phyloP scores from a whole-genome alignment of 768 basidiomycete species.

The Polyporus arcularius region DNA sequence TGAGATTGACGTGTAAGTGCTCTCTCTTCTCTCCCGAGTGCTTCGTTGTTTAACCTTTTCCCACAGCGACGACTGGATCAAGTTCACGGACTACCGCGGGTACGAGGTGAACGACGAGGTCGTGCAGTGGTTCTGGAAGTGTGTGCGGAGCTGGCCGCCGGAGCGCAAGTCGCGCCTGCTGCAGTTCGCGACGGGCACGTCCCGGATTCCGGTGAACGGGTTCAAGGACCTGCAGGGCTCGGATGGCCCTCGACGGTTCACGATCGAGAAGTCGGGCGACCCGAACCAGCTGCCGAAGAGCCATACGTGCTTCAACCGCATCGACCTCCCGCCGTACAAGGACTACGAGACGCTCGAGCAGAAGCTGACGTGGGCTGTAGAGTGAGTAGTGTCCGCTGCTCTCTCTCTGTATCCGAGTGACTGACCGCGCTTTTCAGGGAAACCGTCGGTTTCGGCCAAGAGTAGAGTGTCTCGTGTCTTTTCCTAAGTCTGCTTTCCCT shows the following conservation, averaged over 20 bases:
- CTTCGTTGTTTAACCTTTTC: background rate
- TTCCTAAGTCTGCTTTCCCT: background rate
- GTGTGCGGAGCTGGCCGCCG: conserved; percentile 95
- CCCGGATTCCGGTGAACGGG: conserved; percentile 96
- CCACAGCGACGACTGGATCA: conserved; percentile 92
- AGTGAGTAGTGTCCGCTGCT: conserved; percentile 55
- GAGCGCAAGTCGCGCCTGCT: conserved; percentile 96
- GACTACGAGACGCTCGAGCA: conserved; percentile 93
- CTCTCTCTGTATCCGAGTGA: background rate
- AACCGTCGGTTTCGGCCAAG: conserved; percentile 93
- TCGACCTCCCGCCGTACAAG: conserved; percentile 97
- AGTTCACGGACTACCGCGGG: conserved; percentile 98
- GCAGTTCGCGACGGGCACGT: conserved; percentile 97
- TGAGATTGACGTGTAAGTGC: conserved; percentile 96
- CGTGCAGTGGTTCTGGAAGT: conserved; percentile 99
- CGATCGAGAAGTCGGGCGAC: conserved; percentile 98
- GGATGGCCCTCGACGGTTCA: conserved; percentile 95
- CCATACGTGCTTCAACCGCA: conserved; percentile 94
- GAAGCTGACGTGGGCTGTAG: conserved; percentile 91
- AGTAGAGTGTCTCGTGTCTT: conserved; percentile 45
- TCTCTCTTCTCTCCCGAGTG: background rate
- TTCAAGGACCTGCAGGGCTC: conserved; percentile 99
- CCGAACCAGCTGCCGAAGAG: conserved; percentile 96
- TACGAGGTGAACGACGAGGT: conserved; percentile 95
- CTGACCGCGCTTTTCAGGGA: conserved; percentile 51